Conservation (phyloP, 345 rosid species). For the Melaleuca alternifolia region DNA sequence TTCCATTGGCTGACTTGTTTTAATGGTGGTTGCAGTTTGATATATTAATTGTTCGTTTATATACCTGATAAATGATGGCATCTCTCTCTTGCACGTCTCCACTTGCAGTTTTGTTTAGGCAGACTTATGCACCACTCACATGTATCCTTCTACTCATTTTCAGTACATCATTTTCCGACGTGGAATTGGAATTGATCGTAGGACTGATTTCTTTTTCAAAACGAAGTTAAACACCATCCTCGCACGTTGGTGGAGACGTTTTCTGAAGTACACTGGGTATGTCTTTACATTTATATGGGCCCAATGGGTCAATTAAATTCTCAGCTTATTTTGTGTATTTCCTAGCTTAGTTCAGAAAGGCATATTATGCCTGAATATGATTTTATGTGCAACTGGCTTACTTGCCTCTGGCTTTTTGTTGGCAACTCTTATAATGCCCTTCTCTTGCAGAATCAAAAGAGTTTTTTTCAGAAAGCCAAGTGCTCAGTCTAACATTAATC, state of each 20-base stretch:
- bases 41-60: neutral
- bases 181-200: constrained; percentile 67
- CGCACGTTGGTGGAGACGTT: constrained; percentile 36
- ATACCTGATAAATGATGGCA: neutral
- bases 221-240: constrained; percentile 48
- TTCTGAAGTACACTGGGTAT: constrained; percentile 50
- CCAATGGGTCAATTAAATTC: neutral
- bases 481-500: neutral
- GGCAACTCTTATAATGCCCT: neutral
- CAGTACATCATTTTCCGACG: constrained; percentile 66
- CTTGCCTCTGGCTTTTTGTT: neutral
- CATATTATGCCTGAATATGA: neutral
- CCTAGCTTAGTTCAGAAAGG: neutral
- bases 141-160: neutral
- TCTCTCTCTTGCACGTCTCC: neutral
- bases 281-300: neutral
- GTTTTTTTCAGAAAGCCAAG: constrained; percentile 22
- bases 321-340: neutral
- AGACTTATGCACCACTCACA: neutral
- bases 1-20: neutral
- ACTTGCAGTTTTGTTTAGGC: neutral
- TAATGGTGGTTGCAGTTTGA: neutral
- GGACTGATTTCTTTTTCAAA: constrained; percentile 39
- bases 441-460: constrained; percentile 23
- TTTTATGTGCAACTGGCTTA: neutral